These are phyloP conservation scores for Pochonia chlamydosporia DNA, from an alignment of 2,329 filamentous ascomycete genomes.

Conservation along the genomic window DNA sequence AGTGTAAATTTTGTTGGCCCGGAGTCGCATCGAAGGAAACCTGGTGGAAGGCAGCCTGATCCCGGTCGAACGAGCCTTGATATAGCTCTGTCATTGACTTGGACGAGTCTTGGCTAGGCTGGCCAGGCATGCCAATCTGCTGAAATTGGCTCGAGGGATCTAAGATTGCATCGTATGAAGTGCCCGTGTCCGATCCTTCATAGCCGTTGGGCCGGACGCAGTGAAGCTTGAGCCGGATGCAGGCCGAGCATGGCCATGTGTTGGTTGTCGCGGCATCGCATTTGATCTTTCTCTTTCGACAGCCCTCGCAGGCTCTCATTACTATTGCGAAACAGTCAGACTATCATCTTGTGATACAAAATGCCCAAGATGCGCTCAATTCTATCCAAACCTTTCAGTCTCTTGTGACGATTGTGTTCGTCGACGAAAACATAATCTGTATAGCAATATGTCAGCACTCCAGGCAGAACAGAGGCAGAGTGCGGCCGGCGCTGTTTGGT, in stretches of 20 bases:
- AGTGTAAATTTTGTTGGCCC: slow-evolving; percentile 44
- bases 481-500: not conserved
- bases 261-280: slow-evolving; percentile 97
- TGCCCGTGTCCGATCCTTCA: slow-evolving; percentile 38
- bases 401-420: slow-evolving; percentile 96
- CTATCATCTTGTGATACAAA: no score
- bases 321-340: slow-evolving; percentile 44
- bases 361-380: no score
- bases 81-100: slow-evolving; percentile 42
- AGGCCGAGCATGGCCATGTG: slow-evolving; percentile 94
- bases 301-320: slow-evolving; percentile 96
- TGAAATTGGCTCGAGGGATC: slow-evolving; percentile 32
- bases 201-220: slow-evolving; percentile 84
- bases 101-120: slow-evolving; percentile 29
- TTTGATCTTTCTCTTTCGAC: slow-evolving; percentile 91
- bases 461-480: not conserved
- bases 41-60: slow-evolving; percentile 38
- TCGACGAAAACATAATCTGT: slow-evolving; percentile 98
- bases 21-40: slow-evolving; percentile 41
- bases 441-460: slow-evolving; percentile 3
- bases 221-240: slow-evolving; percentile 83
- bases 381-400: slow-evolving; percentile 69
- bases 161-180: slow-evolving; percentile 27
- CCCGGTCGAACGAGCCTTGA: slow-evolving; percentile 43
- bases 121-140: slow-evolving; percentile 46